Conservation (phyloP, 345 rosid genomes). For the Pelargonium nanum region DNA sequence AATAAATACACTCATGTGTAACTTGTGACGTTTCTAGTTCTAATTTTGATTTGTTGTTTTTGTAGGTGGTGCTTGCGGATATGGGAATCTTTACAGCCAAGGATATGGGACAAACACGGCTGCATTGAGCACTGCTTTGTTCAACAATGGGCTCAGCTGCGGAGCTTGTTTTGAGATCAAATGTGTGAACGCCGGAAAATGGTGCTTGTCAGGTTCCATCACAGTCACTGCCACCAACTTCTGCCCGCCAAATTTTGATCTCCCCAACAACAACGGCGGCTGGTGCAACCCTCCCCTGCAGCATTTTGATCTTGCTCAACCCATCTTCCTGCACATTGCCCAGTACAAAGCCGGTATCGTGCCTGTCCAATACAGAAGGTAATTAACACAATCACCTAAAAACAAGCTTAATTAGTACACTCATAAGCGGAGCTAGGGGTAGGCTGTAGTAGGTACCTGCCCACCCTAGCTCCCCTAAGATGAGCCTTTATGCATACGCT, state of each 20-base stretch:
- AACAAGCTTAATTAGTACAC: too few species aligned
- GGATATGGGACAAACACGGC: conserved; percentile 37
- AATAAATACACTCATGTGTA: too few species aligned
- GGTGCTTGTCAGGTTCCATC: conserved; percentile 28
- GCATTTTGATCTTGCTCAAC: conserved; percentile 33
- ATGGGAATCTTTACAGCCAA: conserved; percentile 32
- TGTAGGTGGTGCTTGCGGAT: conserved; percentile 51
- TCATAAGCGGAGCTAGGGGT: too few species aligned
- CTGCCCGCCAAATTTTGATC: conserved; percentile 30
- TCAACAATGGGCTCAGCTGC: conserved; percentile 28
- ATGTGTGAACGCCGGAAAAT: conserved; percentile 16
- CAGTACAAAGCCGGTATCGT: conserved; percentile 27
- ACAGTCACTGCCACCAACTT: conserved; percentile 27
- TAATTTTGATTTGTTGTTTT: background rate
- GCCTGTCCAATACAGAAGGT: conserved; percentile 31
- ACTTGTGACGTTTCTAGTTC: background rate
- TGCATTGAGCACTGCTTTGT: conserved; percentile 36
- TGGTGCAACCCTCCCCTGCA: conserved; percentile 36
- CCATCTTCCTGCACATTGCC: conserved; percentile 21
- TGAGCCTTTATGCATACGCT: too few species aligned
- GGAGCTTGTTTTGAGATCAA: conserved; percentile 29
- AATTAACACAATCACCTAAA: background rate
- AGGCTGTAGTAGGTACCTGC: too few species aligned
- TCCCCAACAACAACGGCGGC: conserved; percentile 19
- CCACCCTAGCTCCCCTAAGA: too few species aligned